Evolutionary conservation across 2,329 filamentous ascomycete genomes (phyloP), one percentile per base, ranked within the genome.

Genomic region (Waltergamsia citrina): DNA sequence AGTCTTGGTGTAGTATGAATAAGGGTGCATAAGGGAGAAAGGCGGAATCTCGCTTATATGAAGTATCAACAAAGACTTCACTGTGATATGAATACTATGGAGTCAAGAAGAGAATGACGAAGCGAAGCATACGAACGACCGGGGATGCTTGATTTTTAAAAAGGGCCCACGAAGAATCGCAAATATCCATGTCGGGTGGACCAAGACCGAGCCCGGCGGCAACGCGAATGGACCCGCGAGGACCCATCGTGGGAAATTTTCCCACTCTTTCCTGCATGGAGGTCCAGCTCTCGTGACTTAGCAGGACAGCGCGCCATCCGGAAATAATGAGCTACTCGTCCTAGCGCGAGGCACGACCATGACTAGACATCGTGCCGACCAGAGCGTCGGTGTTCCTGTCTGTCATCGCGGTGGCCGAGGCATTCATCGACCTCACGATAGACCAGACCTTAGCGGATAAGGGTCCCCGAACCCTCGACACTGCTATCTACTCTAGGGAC

Each of bases 11-110:
- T 25, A 26, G 20, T 32, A 29, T 37, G 25, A 35, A 26, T 33
- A 22, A 36, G 32, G 24, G 26, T 22, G 35, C 49, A 51, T 33
- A 29, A 35, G 22, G 18, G 11, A 25, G 14, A 30, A 23, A 32
- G 32, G 16, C 16, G 18, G 27, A 20, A n/a, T n/a, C n/a, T n/a
- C n/a, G n/a, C n/a, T n/a, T n/a, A n/a, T n/a, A n/a, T n/a, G n/a
- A n/a, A n/a, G n/a, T n/a, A n/a, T n/a, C n/a, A n/a, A n/a, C n/a
- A n/a, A n/a, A n/a, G n/a, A n/a, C n/a, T n/a, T n/a, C n/a, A n/a
- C n/a, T n/a, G n/a, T n/a, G n/a, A n/a, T n/a, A n/a, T n/a, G n/a
- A n/a, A n/a, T n/a, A n/a, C n/a, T n/a, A n/a, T n/a, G n/a, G n/a
- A n/a, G n/a, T n/a, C n/a, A n/a, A n/a, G n/a, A n/a, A n/a, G n/a